Conservation (phyloP, 495 filamentous ascomycete species). For the Darksidea phi region DNA sequence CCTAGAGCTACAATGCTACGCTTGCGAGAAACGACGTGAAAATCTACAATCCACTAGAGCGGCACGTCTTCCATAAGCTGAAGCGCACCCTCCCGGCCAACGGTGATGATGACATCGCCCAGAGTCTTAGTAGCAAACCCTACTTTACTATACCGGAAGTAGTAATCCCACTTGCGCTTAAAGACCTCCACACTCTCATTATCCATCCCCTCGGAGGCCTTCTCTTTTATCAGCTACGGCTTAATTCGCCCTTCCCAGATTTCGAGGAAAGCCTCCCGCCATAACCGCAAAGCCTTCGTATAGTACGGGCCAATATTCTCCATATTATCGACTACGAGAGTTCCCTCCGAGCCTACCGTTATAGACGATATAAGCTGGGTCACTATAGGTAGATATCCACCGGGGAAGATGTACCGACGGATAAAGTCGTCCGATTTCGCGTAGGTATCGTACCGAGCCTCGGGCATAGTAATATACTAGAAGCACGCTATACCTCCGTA, state of each 20-base stretch:
- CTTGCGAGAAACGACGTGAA: too few relatives aligned
- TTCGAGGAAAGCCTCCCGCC: constrained; percentile 61
- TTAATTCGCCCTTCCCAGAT: constrained; percentile 59
- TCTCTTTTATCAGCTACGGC: constrained; percentile 53
- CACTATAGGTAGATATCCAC: constrained; percentile 67
- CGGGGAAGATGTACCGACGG: constrained; percentile 71
- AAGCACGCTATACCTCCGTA: constrained; percentile 66
- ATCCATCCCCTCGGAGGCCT: constrained; percentile 52
- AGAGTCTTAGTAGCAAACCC: constrained; percentile 69
- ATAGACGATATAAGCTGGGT: constrained; percentile 62
- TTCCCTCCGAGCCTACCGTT: constrained; percentile 54
- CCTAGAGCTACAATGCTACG: too few relatives aligned
- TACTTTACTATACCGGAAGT: constrained; percentile 71
- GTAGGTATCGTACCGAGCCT: constrained; percentile 52
- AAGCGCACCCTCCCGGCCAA: constrained; percentile 64
- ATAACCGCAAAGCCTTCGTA: constrained; percentile 62
- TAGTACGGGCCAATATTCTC: constrained; percentile 72
- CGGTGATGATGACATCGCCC: constrained; percentile 65
- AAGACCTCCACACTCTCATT: constrained; percentile 62
- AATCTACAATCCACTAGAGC: constrained; percentile 47
- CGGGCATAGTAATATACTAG: constrained; percentile 75
- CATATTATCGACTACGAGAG: constrained; percentile 60
- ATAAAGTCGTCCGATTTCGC: constrained; percentile 59
- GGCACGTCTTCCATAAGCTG: constrained; percentile 68
- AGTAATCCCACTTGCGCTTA: constrained; percentile 72